phyloP scores from a whole-genome alignment of 768 basidiomycete genomes.

The Suillus paluster region DNA sequence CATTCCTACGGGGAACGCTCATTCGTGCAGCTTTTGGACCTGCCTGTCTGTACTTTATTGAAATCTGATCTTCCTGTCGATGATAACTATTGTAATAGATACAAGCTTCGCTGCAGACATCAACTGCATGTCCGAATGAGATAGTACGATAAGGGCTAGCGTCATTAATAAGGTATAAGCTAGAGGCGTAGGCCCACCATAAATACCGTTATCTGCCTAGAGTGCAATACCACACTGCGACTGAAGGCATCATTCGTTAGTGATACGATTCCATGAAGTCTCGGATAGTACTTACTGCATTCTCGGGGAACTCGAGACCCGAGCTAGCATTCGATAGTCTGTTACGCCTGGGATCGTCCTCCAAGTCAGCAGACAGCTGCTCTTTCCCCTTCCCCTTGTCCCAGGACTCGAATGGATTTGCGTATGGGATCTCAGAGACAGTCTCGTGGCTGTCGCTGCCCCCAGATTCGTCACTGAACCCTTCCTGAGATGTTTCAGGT shows the following conservation, averaged over 20 bases:
- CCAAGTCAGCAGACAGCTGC: background rate
- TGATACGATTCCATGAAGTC: background rate
- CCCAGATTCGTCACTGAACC: background rate
- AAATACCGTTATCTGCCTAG: background rate
- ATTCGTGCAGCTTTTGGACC: background rate
- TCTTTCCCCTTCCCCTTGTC: background rate
- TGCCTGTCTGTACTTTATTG: background rate
- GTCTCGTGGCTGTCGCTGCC: conserved; percentile 8
- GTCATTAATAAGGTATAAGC: background rate
- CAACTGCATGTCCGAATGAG: background rate
- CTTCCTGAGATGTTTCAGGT: background rate
- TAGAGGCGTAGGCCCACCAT: background rate
- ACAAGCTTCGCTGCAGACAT: background rate
- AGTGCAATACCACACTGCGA: conserved; percentile 15
- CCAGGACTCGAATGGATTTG: background rate
- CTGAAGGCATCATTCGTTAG: background rate
- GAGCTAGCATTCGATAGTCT: conserved; percentile 15
- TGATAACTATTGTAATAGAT: background rate
- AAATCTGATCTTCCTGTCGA: no score
- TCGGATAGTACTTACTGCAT: conserved; percentile 7
- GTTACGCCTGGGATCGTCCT: background rate
- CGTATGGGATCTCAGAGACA: background rate
- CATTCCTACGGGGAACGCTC: background rate
- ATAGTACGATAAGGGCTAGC: background rate
- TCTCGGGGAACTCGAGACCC: conserved; percentile 5